Base-by-base conservation (phyloP, 2,329 filamentous ascomycete species). In the Dothistroma pini region DNA sequence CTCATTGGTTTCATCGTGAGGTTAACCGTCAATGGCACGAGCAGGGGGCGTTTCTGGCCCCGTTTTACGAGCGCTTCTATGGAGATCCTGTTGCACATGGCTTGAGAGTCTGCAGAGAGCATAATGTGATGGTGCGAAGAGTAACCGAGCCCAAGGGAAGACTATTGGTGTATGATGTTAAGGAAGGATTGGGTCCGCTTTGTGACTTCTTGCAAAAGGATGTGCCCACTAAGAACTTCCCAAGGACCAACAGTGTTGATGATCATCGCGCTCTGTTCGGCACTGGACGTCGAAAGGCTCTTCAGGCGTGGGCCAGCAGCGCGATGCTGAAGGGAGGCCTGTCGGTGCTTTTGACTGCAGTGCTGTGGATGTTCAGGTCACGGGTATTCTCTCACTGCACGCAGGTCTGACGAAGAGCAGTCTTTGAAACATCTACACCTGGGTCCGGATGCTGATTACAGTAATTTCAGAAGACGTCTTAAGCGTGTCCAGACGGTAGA, bases 211-310 rank as follows among this genome's bases (percentile, higher is more conserved):
- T 65, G n/a, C 51, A 38, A n/a, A 60, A 58, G 38, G 34, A 49
- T 12, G 29, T 56, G 22, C 63, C 61, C 2, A 51, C 61, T 47
- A 22, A 21, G 19, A 38, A 8, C n/a, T 63, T 65, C 50, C 63
- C 61, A 14, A 32, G 54, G 32, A 31, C 51, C 10, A 65, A 79
- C 76, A 54, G 19, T 25, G 35, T 44, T 5, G 49, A 22, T 8
- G 57, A 59, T 7, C 50, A 59, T 49, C 21, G 57, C 14, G 31
- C 7, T 10, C 14, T 59, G 22, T 59, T 59, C 34, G 22, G 51
- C 5, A 4, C 8, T 19, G 57, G 19, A 19, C 32, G 57, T 11
- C 14, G 34, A 10, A 59, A 54, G 22, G 14, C 49, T 53, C 21
- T 54, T 35, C 10, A n/a, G 16, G 7, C n/a, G 14, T 59, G 57